These are phyloP conservation scores for Calonectria pteridis DNA, from an alignment of 2,329 filamentous ascomycete genomes.

Conservation along the genomic window DNA sequence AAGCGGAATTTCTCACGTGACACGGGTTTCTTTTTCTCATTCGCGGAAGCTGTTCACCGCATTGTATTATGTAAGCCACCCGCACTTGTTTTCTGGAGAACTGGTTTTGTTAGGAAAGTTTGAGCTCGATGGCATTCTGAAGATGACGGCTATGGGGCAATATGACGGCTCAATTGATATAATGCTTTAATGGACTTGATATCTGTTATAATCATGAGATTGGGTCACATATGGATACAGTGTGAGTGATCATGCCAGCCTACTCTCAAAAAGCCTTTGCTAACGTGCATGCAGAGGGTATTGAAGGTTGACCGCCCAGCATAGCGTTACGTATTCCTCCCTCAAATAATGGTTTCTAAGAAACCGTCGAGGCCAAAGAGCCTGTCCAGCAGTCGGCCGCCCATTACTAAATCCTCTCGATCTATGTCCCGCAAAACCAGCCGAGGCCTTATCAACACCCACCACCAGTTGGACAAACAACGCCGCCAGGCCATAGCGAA, in stretches of 20 bases:
- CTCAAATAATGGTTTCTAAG: constrained; percentile 56
- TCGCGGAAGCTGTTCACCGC: not conserved
- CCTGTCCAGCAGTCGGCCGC: constrained; percentile 65
- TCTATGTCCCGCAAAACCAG: constrained; percentile 76
- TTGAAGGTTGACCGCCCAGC: not conserved
- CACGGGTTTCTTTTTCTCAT: not conserved
- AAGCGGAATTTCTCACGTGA: constrained; percentile 23
- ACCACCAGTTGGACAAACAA: constrained; percentile 75
- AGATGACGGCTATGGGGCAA: not conserved
- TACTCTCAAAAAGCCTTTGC: not conserved
- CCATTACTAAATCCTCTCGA: constrained; percentile 62
- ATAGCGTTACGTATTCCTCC: not conserved
- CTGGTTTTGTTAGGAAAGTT: not conserved
- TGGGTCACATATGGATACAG: not conserved
- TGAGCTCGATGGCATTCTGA: not conserved
- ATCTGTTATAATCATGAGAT: not conserved
- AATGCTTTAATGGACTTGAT: too few relatives aligned
- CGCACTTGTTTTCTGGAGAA: not conserved
- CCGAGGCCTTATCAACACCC: constrained; percentile 73
- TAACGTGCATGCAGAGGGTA: not conserved
- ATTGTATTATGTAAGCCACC: constrained; percentile 19
- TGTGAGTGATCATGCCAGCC: not conserved
- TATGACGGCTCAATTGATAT: not conserved
- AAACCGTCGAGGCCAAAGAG: constrained; percentile 62
- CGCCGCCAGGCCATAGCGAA: constrained; percentile 66